Evolutionary conservation across 495 filamentous ascomycete species (phyloP).

Genomic region (Penicillium soppii): DNA sequence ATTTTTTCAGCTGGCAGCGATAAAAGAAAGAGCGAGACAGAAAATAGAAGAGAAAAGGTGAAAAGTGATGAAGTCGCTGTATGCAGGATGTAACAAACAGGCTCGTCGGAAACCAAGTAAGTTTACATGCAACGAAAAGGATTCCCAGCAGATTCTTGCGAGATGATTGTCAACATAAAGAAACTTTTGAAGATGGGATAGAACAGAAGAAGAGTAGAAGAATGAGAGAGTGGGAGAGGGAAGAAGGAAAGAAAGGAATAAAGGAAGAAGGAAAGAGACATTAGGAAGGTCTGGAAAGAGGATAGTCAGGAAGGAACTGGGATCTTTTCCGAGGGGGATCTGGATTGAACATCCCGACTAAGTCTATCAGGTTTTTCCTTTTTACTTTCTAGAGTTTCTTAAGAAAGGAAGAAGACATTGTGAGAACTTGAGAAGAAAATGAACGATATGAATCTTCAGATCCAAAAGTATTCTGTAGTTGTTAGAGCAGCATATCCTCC

Average conservation of each 20-base stretch:
- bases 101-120: conserved; percentile 25
- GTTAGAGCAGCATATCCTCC: too few relatives aligned
- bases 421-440: too few relatives aligned
- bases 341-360: not conserved
- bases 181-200: conserved; percentile 21
- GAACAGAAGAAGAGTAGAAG: conserved; percentile 1
- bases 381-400: too few relatives aligned
- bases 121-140: conserved; percentile 26
- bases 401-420: too few relatives aligned
- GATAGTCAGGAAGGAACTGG: not conserved
- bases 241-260: not conserved
- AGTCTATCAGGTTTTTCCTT: not conserved
- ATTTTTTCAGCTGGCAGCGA: conserved; percentile 17
- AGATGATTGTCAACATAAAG: conserved; percentile 7
- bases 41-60: not conserved
- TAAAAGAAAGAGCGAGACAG: not conserved
- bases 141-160: conserved; percentile 5
- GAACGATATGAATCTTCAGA: too few relatives aligned
- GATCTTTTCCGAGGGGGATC: not conserved
- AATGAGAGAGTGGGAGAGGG: conserved; percentile 12
- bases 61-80: conserved; percentile 5
- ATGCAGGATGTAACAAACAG: conserved; percentile 9
- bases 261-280: too few relatives aligned
- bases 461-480: too few relatives aligned
- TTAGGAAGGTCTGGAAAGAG: too few relatives aligned